These are phyloP conservation scores for Fraxinus excelsior DNA, from an alignment of 257 asterid species.

Conservation along the genomic window DNA sequence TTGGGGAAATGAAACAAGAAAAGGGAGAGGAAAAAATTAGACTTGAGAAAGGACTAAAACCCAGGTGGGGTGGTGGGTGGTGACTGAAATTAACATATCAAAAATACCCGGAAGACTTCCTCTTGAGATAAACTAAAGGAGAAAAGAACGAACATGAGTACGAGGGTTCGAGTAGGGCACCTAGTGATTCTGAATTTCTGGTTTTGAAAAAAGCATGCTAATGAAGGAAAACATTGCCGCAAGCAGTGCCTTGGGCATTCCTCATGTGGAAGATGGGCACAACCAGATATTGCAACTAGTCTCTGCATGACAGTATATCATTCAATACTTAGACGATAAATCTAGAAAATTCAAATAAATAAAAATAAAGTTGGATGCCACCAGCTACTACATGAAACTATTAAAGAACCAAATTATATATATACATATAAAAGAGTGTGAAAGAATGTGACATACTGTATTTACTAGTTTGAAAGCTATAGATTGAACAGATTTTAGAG, in stretches of 20 bases:
- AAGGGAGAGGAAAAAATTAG: background rate
- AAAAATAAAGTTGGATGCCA: no score
- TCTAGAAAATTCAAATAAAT: no score
- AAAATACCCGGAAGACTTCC: background rate
- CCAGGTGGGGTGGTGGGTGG: background rate
- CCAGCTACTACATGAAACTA: no score
- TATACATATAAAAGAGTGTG: background rate
- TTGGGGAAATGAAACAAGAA: background rate
- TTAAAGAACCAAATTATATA: no score
- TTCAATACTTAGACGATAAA: background rate
- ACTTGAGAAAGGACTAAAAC: background rate
- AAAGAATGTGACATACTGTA: conserved; percentile 59
- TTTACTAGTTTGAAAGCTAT: conserved; percentile 79
- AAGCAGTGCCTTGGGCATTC: conserved; percentile 86
- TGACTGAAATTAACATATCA: no score
- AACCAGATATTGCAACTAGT: conserved; percentile 87
- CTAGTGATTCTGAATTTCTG: background rate
- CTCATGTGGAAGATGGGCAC: conserved; percentile 98
- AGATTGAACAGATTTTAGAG: conserved; percentile 69
- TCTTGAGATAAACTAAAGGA: background rate
- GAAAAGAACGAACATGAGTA: background rate
- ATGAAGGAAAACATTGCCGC: no score
- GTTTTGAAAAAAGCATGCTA: background rate
- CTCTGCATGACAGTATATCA: conserved; percentile 50
- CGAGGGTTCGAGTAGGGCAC: no score